Percentiles rank a stretch among this genome's conserved stretches.
These are phyloP conservation scores for Cercospora sp. DNA, from an alignment of 2,329 filamentous ascomycete genomes.

Conservation along the genomic window DNA sequence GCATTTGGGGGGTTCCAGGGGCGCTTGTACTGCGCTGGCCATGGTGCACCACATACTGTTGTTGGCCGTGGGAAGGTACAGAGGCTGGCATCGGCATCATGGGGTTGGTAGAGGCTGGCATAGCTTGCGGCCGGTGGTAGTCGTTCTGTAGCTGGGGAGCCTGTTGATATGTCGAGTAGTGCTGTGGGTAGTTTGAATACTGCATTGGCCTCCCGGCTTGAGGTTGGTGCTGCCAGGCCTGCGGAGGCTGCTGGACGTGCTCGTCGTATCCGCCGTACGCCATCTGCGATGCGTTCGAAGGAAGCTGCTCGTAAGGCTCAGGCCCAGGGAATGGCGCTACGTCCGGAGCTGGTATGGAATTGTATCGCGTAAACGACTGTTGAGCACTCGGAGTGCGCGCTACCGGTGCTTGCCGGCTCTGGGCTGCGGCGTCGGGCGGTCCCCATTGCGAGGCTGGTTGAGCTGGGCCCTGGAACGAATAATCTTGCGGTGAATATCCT, in stretches of 20 bases:
- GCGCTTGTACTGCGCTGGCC: conserved; percentile 16
- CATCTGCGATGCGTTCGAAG: conserved; percentile 14
- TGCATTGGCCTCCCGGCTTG: conserved; percentile 10
- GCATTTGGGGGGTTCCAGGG: conserved; percentile 1
- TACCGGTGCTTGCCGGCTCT: conserved; percentile 9
- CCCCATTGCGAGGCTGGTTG: conserved; percentile 10
- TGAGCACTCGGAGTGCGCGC: conserved; percentile 4
- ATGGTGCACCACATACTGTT: conserved; percentile 13
- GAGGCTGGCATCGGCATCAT: conserved; percentile 8
- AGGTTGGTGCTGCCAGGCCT: conserved; percentile 8
- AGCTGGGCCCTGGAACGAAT: conserved; percentile 1
- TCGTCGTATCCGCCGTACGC: conserved; percentile 6
- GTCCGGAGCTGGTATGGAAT: conserved; percentile 13
- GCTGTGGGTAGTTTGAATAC: conserved; percentile 9
- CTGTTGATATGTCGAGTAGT: conserved; percentile 10
- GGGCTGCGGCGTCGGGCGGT: conserved; percentile 1
- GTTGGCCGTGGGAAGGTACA: conserved; percentile 5
- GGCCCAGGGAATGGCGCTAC: conserved; percentile 17
- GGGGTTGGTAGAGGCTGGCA: background rate
- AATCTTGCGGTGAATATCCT: conserved; percentile 16
- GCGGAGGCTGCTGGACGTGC: conserved; percentile 10
- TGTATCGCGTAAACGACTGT: conserved; percentile 7
- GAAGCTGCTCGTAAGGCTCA: conserved; percentile 6
- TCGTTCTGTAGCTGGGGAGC: background rate
- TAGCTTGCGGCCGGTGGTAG: background rate